Evolutionary conservation across 1,284 basidiomycete genomes (phyloP).

Genomic region (Cutaneotrichosporon sp.): DNA sequence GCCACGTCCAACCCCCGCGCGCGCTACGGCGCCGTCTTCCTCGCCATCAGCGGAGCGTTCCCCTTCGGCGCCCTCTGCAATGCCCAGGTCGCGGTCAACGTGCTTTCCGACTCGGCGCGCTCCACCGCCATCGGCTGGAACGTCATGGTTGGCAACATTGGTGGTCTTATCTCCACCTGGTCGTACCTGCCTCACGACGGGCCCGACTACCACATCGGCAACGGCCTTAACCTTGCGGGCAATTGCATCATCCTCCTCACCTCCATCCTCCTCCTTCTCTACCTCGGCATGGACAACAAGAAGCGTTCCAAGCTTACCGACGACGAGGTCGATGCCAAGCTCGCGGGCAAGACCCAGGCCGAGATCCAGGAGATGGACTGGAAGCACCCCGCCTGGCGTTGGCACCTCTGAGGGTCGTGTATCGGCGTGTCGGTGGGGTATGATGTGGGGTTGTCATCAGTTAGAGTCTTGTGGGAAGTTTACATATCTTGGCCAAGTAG

Average conservation of each 20-base stretch:
- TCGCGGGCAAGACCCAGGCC: constrained; percentile 8
- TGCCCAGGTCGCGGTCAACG: constrained; percentile 17
- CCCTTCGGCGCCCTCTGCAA: constrained; percentile 19
- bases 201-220: constrained; percentile 27
- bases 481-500: not conserved
- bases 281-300: constrained; percentile 20
- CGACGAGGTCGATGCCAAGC: constrained; percentile 10
- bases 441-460: not conserved
- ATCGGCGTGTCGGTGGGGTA: not conserved
- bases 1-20: constrained; percentile 16
- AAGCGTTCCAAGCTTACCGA: constrained; percentile 12
- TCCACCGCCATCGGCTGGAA: constrained; percentile 21
- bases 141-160: constrained; percentile 28
- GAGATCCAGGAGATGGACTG: constrained; percentile 26
- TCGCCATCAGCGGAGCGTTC: constrained; percentile 19
- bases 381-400: constrained; percentile 24
- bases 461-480: not conserved
- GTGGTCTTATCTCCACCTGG: constrained; percentile 33
- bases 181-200: constrained; percentile 26
- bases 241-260: constrained; percentile 17
- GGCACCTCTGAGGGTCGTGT: constrained; percentile 13
- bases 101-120: constrained; percentile 17
- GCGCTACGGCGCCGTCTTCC: constrained; percentile 23
- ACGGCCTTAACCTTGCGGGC: constrained; percentile 24
- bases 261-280: constrained; percentile 13